These are phyloP conservation scores for Epipyxis sp. DNA, from an alignment of 108 stramenopile species.

Conservation along the genomic window DNA sequence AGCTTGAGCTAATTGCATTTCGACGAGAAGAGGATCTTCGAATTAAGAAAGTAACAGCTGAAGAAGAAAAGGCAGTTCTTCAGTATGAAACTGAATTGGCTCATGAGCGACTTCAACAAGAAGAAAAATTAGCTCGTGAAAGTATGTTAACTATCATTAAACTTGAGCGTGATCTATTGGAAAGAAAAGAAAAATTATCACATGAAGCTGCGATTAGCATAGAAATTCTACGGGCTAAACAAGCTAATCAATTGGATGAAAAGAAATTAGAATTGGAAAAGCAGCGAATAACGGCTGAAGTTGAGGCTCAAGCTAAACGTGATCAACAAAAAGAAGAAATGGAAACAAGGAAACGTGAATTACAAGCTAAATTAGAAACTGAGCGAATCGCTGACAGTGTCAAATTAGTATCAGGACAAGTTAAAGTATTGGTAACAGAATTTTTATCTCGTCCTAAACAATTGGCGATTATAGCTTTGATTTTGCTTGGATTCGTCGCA, in stretches of 20 bases:
- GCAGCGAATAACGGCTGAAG: constrained; percentile 57
- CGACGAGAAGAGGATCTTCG: not conserved
- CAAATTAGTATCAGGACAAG: constrained; percentile 39
- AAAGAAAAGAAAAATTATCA: constrained; percentile 32
- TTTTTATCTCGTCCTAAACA: constrained; percentile 7
- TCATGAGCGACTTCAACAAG: not conserved
- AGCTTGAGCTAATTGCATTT: not conserved
- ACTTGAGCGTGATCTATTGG: constrained; percentile 38
- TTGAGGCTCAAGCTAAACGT: constrained; percentile 62
- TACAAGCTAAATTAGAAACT: constrained; percentile 63
- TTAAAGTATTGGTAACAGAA: not conserved
- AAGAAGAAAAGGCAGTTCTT: not conserved
- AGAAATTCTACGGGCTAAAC: constrained; percentile 27
- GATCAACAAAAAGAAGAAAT: constrained; percentile 74
- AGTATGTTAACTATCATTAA: constrained; percentile 36
- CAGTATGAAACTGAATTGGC: not conserved
- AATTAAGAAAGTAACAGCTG: not conserved
- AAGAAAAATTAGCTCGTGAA: not conserved
- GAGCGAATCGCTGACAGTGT: constrained; percentile 63
- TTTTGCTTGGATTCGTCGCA: not conserved
- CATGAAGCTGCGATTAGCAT: constrained; percentile 42
- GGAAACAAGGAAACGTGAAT: constrained; percentile 55
- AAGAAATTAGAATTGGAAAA: constrained; percentile 31
- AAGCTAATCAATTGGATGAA: constrained; percentile 39
- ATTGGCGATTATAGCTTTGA: not conserved